These are phyloP conservation scores for Aethionema arabicum DNA, from an alignment of 345 rosid species.

Conservation along the genomic window DNA sequence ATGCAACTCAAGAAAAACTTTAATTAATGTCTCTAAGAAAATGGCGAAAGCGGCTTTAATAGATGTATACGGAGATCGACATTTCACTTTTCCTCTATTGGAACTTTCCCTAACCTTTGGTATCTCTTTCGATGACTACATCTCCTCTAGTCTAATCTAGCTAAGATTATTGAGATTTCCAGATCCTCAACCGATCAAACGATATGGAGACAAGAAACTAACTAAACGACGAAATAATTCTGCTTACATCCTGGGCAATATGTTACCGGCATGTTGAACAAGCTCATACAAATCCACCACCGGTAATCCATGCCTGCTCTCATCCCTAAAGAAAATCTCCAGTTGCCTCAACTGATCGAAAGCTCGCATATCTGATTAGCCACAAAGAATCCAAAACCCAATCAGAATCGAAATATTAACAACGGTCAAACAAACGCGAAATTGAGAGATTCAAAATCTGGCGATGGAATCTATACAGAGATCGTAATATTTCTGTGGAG, in stretches of 20 bases:
- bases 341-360: conserved; percentile 82
- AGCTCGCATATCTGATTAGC: conserved; percentile 68
- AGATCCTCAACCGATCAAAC: conserved; percentile 15
- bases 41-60: background rate
- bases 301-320: conserved; percentile 70
- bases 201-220: background rate
- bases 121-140: no score
- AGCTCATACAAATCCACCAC: conserved; percentile 82
- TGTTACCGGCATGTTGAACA: conserved; percentile 94
- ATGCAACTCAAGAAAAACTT: conserved; percentile 13
- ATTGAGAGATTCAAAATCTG: conserved; percentile 21
- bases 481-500: conserved; percentile 90
- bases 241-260: conserved; percentile 81
- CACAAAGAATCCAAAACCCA: background rate
- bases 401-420: conserved; percentile 15
- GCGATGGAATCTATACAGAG: conserved; percentile 55
- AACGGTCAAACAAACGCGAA: conserved; percentile 21
- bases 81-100: background rate
- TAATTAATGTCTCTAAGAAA: no score
- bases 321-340: conserved; percentile 87
- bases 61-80: conserved; percentile 6
- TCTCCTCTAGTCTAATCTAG: conserved; percentile 1
- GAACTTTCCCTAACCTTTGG: no score
- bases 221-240: background rate
- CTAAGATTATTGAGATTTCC: background rate